These are phyloP conservation scores for Ogataea nakhonphanomensis DNA, from an alignment of 805 yeast species.

Conservation along the genomic window DNA sequence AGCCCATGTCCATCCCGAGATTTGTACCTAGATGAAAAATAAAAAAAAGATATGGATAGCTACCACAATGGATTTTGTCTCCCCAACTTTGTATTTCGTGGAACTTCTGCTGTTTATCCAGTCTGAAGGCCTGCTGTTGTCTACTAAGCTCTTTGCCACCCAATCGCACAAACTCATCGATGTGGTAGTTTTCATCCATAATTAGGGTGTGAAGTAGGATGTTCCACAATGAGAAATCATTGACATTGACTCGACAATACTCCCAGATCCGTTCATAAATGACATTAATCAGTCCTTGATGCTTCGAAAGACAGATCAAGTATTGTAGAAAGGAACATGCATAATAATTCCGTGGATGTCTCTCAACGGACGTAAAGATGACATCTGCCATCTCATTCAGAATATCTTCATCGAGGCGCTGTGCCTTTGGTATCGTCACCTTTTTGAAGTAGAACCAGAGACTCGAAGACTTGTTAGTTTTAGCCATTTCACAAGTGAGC, in stretches of 20 bases:
- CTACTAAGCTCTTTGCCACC: neutral
- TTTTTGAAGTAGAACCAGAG: constrained; percentile 31
- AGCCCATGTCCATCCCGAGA: constrained; percentile 1
- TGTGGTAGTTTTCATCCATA: constrained; percentile 12
- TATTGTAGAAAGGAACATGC: constrained; percentile 39
- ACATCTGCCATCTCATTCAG: constrained; percentile 8
- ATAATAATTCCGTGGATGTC: constrained; percentile 47
- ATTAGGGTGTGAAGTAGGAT: constrained; percentile 12
- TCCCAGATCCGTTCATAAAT: constrained; percentile 2
- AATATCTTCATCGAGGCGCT: neutral
- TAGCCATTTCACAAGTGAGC: constrained; percentile 25
- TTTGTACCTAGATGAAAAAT: constrained; percentile 2
- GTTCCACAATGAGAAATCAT: constrained; percentile 26
- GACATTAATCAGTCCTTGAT: neutral
- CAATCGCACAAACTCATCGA: constrained; percentile 10
- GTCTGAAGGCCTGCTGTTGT: neutral
- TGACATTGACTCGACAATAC: constrained; percentile 13
- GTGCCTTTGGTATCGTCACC: neutral
- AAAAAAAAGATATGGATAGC: constrained; percentile 9
- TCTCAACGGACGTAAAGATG: constrained; percentile 34
- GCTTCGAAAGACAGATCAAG: constrained; percentile 12
- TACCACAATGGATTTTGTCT: constrained; percentile 3
- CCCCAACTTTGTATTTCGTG: constrained; percentile 15
- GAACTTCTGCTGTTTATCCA: neutral
- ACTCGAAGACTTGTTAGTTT: constrained; percentile 34